These are phyloP conservation scores for Turnera subulata DNA, from an alignment of 345 rosid species.

Conservation along the genomic window DNA sequence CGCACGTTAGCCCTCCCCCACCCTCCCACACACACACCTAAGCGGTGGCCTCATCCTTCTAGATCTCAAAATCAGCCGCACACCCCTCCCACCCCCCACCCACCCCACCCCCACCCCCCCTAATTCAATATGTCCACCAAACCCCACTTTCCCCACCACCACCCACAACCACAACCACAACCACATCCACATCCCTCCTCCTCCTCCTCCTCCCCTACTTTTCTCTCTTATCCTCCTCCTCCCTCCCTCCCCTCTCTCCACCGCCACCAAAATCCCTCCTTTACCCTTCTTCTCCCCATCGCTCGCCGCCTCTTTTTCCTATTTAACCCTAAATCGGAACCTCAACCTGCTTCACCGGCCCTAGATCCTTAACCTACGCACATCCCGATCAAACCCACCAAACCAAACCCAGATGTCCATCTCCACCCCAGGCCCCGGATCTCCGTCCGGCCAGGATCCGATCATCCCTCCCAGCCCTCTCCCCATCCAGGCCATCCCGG, in stretches of 20 bases:
- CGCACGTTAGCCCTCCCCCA: slow-evolving; percentile 19
- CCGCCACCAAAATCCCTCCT: neutral
- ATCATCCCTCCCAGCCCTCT: slow-evolving; percentile 1
- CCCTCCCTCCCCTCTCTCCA: neutral
- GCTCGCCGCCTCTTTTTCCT: neutral
- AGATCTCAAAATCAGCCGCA: slow-evolving; percentile 48
- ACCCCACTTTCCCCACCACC: slow-evolving; percentile 35
- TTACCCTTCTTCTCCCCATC: neutral
- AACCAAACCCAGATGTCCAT: slow-evolving; percentile 3
- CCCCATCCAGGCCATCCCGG: slow-evolving; percentile 5
- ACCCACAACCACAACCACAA: slow-evolving; percentile 6
- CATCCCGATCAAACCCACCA: no score
- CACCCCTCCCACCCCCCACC: slow-evolving; percentile 34
- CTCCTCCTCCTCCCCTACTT: slow-evolving; percentile 5
- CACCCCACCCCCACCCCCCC: slow-evolving; percentile 4
- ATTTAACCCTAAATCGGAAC: neutral
- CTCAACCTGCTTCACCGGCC: neutral
- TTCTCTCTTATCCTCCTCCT: slow-evolving; percentile 6
- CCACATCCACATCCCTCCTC: neutral
- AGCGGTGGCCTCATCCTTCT: slow-evolving; percentile 28
- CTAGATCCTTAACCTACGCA: slow-evolving; percentile 1
- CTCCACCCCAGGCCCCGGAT: slow-evolving; percentile 4
- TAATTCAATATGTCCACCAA: slow-evolving; percentile 43
- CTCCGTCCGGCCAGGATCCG: slow-evolving; percentile 10
- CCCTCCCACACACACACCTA: slow-evolving; percentile 9